phyloP scores from a whole-genome alignment of 1,284 basidiomycete species.

The Apiotrichum akiyoshidainum region DNA sequence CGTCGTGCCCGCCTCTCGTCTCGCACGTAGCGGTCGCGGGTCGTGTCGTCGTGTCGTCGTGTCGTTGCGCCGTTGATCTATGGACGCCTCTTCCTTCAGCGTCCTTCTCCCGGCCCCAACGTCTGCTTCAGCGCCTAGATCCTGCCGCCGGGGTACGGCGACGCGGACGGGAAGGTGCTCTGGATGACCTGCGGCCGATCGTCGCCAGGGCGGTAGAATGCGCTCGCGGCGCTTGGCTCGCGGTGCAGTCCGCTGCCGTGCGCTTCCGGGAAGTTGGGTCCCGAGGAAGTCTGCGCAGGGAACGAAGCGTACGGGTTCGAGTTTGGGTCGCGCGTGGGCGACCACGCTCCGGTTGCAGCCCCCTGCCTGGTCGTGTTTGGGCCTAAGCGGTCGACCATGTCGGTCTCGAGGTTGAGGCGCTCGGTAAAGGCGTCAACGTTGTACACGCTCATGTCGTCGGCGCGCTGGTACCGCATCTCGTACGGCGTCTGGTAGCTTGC shows the following conservation, averaged over 20 bases:
- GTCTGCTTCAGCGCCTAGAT: no score
- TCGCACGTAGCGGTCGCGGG: no score
- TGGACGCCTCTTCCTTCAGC: no score
- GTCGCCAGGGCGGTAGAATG: slow-evolving; percentile 4
- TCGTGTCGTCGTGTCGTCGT: no score
- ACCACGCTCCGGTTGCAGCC: neutral
- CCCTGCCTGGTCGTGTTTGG: no score
- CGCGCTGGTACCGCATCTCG: slow-evolving; percentile 28
- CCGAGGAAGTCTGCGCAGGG: no score
- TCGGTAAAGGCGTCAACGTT: slow-evolving; percentile 21
- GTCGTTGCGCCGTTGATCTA: no score
- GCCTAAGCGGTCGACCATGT: slow-evolving; percentile 6
- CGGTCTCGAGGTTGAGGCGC: slow-evolving; percentile 14
- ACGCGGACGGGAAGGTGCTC: neutral
- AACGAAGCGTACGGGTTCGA: neutral
- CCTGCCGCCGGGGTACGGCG: slow-evolving; percentile 7
- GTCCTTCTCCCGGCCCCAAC: no score
- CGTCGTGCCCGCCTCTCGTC: no score
- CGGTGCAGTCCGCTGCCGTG: slow-evolving; percentile 7
- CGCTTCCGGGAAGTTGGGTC: slow-evolving; percentile 8
- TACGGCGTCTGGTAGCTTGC: slow-evolving; percentile 33
- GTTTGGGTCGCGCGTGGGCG: no score
- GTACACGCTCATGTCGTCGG: slow-evolving; percentile 33
- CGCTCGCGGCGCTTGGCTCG: slow-evolving; percentile 9
- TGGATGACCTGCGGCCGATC: slow-evolving; percentile 6